Evolutionary conservation across 345 rosid species (phyloP).

Genomic region (Citrus maxima): DNA sequence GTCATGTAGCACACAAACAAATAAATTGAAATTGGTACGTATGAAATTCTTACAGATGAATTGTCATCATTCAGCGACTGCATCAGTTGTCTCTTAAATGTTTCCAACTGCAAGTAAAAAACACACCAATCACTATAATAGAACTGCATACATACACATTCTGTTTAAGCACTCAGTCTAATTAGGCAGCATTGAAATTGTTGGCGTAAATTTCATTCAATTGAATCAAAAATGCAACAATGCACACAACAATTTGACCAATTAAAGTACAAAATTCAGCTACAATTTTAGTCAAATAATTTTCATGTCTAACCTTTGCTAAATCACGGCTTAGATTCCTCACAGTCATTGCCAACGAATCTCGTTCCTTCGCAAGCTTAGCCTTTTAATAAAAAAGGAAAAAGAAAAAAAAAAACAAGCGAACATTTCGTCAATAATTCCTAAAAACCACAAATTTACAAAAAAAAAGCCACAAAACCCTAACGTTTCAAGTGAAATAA

Average conservation of each 20-base stretch:
- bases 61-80: constrained; percentile 77
- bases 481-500: not conserved
- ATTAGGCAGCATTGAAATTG: not conserved
- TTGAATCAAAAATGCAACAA: not conserved
- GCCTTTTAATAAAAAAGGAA: constrained; percentile 36
- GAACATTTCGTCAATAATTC: no score
- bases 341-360: constrained; percentile 62
- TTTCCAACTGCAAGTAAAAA: constrained; percentile 56
- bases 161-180: not conserved
- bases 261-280: not conserved
- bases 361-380: constrained; percentile 71
- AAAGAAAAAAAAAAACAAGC: not conserved
- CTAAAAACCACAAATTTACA: not conserved
- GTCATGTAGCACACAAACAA: not conserved
- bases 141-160: not conserved
- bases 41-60: constrained; percentile 53
- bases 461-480: not conserved
- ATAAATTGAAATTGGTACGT: not conserved
- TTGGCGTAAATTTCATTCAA: not conserved
- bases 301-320: constrained; percentile 50
- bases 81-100: constrained; percentile 91
- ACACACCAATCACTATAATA: not conserved
- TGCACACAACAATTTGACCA: not conserved
- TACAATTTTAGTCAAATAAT: not conserved
- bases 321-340: constrained; percentile 87